These are phyloP conservation scores for Blepharisma japonicum DNA, from an alignment of 73 alveolate genomes.

Conservation along the genomic window DNA sequence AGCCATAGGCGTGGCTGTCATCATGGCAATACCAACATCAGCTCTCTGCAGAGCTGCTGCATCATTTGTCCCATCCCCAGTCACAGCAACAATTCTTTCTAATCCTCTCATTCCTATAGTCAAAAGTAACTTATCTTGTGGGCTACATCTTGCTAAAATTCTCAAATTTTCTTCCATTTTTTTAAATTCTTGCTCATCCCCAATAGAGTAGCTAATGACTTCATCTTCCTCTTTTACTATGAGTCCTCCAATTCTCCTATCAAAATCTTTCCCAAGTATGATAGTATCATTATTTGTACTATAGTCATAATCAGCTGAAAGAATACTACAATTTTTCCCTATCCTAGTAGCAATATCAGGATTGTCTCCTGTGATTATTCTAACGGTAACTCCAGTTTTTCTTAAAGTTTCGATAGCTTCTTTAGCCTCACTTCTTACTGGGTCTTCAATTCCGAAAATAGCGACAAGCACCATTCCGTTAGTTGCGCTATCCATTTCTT, in stretches of 20 bases:
- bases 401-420: conserved; percentile 74
- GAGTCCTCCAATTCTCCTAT: conserved; percentile 47
- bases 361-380: conserved; percentile 97
- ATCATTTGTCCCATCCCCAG: conserved; percentile 95
- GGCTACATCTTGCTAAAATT: conserved; percentile 90
- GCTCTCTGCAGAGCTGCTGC: conserved; percentile 90
- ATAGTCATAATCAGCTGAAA: conserved; percentile 14
- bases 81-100: conserved; percentile 86
- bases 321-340: conserved; percentile 86
- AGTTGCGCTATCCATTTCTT: background rate
- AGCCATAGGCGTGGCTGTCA: conserved; percentile 98
- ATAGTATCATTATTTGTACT: conserved; percentile 65
- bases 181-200: conserved; percentile 66
- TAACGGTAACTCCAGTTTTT: conserved; percentile 77
- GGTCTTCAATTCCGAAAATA: conserved; percentile 84
- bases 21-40: conserved; percentile 95
- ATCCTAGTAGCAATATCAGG: conserved; percentile 84
- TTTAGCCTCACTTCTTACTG: conserved; percentile 80
- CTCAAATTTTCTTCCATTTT: conserved; percentile 53
- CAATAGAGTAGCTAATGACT: conserved; percentile 27
- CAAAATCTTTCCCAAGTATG: conserved; percentile 69
- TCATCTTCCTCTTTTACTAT: conserved; percentile 28
- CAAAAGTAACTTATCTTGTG: conserved; percentile 82
- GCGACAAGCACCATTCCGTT: conserved; percentile 64
- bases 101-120: conserved; percentile 80